Conservation (phyloP, 2,329 filamentous ascomycete genomes). For the Cryphonectria parasitica region DNA sequence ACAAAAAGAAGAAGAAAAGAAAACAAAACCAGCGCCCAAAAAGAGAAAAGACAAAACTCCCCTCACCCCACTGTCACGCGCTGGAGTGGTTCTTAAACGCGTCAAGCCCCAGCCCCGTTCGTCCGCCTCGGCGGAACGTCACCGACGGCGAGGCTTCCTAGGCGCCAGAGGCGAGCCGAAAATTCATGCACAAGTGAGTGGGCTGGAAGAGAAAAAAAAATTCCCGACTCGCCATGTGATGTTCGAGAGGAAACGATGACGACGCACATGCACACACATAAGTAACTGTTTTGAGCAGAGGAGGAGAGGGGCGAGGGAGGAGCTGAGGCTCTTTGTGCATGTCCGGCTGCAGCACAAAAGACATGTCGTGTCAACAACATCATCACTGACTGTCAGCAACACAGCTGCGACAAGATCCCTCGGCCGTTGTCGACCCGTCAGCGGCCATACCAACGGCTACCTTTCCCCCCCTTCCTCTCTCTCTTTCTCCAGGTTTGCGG, state of each 20-base stretch:
- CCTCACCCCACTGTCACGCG: slow-evolving; percentile 9
- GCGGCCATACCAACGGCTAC: background rate
- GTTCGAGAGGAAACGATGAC: slow-evolving; percentile 8
- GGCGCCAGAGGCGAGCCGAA: slow-evolving; percentile 13
- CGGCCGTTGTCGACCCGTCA: background rate
- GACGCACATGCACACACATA: background rate
- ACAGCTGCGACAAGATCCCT: background rate
- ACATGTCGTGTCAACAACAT: background rate
- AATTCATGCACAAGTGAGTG: slow-evolving; percentile 10
- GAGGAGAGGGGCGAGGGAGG: background rate
- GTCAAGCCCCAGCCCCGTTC: slow-evolving; percentile 1
- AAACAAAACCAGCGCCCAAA: background rate
- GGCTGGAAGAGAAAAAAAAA: background rate
- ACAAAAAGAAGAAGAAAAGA: background rate
- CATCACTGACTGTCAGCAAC: background rate
- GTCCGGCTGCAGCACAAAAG: background rate
- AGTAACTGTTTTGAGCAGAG: background rate
- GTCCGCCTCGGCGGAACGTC: slow-evolving; percentile 4
- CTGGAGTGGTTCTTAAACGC: background rate
- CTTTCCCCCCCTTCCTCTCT: background rate
- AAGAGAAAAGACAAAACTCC: background rate
- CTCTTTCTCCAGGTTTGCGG: background rate
- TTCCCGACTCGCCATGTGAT: background rate
- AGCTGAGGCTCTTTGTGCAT: background rate
- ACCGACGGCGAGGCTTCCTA: slow-evolving; percentile 10